Conservation (phyloP, 306 rosid genomes). For the Rosa persica region DNA sequence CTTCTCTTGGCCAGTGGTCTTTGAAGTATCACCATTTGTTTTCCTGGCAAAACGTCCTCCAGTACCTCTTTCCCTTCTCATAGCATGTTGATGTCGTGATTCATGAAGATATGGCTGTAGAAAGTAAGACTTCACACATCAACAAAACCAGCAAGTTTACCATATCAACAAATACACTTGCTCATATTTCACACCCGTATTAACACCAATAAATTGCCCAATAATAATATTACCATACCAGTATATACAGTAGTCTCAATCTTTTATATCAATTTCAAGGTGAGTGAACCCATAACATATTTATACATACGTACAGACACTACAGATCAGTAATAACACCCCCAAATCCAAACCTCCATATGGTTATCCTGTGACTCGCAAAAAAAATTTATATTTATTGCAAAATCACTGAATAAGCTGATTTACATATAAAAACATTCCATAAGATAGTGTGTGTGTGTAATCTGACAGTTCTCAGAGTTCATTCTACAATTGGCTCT, state of each 20-base stretch:
- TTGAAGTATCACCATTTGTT: constrained; percentile 37
- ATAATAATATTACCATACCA: background rate
- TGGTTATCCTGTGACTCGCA: background rate
- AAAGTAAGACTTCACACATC: constrained; percentile 28
- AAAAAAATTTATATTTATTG: background rate
- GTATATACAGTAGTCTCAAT: background rate
- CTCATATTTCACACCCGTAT: background rate
- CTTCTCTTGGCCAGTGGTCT: constrained; percentile 49
- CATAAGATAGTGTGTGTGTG: background rate
- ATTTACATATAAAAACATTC: background rate
- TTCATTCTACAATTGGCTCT: background rate
- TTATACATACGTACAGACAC: background rate
- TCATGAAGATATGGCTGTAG: constrained; percentile 94
- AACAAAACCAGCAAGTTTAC: constrained; percentile 10
- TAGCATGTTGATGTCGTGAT: constrained; percentile 97
- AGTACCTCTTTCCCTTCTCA: constrained; percentile 88
- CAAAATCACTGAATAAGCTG: background rate
- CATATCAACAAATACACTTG: background rate
- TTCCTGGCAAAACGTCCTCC: constrained; percentile 99
- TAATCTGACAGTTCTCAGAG: background rate
- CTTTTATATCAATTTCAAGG: background rate
- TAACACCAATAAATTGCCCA: background rate
- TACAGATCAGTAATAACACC: background rate
- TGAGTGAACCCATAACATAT: background rate
- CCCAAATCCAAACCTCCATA: background rate